Percentiles rank a stretch among this genome's conserved stretches.
Evolutionary conservation across 2,329 filamentous ascomycete species (phyloP).

Genomic region (Alternaria ventricosa): DNA sequence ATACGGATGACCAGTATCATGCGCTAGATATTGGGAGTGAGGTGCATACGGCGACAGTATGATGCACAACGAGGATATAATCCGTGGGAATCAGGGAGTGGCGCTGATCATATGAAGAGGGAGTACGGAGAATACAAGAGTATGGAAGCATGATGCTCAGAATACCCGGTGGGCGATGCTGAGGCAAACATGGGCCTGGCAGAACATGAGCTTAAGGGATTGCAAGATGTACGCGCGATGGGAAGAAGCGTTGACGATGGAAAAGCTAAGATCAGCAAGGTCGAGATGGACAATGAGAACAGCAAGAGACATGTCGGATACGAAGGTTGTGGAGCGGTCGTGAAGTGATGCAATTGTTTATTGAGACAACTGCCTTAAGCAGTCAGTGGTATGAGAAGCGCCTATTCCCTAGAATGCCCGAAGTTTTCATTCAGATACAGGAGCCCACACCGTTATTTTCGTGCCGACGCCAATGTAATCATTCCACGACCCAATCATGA

Average conservation of each 20-base stretch:
- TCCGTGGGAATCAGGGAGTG: too few relatives aligned
- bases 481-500: slow-evolving; percentile 44
- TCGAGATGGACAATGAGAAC: background rate
- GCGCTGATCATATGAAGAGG: too few relatives aligned
- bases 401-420: slow-evolving; percentile 43
- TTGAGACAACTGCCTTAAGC: slow-evolving; percentile 46
- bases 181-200: background rate
- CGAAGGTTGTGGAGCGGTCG: slow-evolving; percentile 8
- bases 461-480: slow-evolving; percentile 47
- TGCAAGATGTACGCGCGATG: background rate
- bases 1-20: too few relatives aligned
- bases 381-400: slow-evolving; percentile 45
- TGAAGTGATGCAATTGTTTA: slow-evolving; percentile 48
- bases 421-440: slow-evolving; percentile 42
- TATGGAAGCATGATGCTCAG: background rate
- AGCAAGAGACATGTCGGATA: background rate
- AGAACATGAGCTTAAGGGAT: background rate
- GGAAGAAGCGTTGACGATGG: background rate
- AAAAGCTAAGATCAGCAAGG: background rate
- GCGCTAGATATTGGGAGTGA: too few relatives aligned
- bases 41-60: too few relatives aligned
- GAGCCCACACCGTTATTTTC: slow-evolving; percentile 42
- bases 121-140: too few relatives aligned
- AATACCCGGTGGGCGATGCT: background rate
- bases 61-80: too few relatives aligned